Evolutionary conservation across 2,329 filamentous ascomycete species (phyloP), one percentile per base, ranked within the genome.

Genomic region (Trichoderma asperellum): DNA sequence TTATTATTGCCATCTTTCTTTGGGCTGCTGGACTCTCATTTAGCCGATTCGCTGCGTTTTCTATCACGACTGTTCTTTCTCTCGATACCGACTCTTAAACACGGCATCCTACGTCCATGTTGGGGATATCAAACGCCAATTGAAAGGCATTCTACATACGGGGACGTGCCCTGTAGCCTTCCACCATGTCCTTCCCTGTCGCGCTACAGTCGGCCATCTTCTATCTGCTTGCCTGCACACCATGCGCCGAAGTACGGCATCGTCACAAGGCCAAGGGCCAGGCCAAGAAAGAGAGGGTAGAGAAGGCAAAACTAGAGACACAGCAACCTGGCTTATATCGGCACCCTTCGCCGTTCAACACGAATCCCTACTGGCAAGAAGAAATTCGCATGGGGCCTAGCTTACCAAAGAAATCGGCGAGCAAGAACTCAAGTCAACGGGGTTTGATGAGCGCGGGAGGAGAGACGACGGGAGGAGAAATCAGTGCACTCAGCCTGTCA

Each of bases 361-460:
- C 93, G 34, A 97, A 97, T 75, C 90, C 91, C 14, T 93, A 92
- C 80, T 97, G 94, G 94, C 84, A 87, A 37, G 92, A 96, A 76
- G 94, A 97, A 79, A 96, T 97, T 73, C 85, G 84, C 71, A 86
- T 94, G 81, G 94, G 94, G 0, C 94, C 94, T 2, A 89, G 88
- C 3, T 86, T 92, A 43, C 90, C 89, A 37, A 90, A 90, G 75
- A 86, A 90, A 78, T 81, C 86, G 69, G 81, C 76, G 73, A 87
- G 80, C 80, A 88, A 85, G 81, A 88, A 83, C 76, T 82, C 81
- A 61, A 89, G 87, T 74, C 85, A 89, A 72, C 84, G 88, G 62
- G 86, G 87, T 21, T 79, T 91, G 71, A 87, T 86, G 72, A 87
- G 86, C 68, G 77, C 87, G 68, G 86, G 85, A 37, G 83, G 84